These are phyloP conservation scores for Lactifluus echinatus DNA, from an alignment of 768 basidiomycete species.

Conservation along the genomic window DNA sequence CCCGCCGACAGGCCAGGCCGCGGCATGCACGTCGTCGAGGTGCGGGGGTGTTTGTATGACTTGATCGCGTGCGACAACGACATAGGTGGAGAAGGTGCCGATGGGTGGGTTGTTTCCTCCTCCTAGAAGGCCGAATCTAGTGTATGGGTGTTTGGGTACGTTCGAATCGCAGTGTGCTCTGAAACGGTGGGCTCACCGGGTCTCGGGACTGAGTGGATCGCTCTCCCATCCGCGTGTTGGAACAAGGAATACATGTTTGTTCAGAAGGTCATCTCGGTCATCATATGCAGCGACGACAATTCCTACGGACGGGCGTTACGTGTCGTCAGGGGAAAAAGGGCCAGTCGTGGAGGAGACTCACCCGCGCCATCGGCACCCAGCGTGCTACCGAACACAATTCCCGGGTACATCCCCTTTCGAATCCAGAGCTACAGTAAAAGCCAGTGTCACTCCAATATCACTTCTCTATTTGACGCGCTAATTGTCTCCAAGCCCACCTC, in stretches of 20 bases:
- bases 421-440: constrained; percentile 54
- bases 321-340: too few species aligned
- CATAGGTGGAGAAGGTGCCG: constrained; percentile 72
- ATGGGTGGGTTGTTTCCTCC: constrained; percentile 42
- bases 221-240: constrained; percentile 73
- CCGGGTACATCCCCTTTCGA: constrained; percentile 57
- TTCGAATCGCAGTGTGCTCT: not conserved
- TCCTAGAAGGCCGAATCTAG: constrained; percentile 59
- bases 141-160: not conserved
- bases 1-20: constrained; percentile 72
- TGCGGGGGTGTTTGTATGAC: constrained; percentile 59
- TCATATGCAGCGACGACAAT: constrained; percentile 51
- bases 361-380: constrained; percentile 74
- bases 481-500: constrained; percentile 28
- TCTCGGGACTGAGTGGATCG: constrained; percentile 57
- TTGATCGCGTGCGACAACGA: constrained; percentile 61
- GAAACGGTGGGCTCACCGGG: constrained; percentile 32
- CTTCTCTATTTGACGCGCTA: not conserved
- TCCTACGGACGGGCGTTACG: constrained; percentile 33
- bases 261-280: constrained; percentile 45
- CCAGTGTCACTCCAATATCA: not conserved
- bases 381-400: constrained; percentile 47
- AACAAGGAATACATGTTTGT: constrained; percentile 62
- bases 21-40: constrained; percentile 56
- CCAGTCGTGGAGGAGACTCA: constrained; percentile 19